Base-by-base conservation (phyloP, 2,329 filamentous ascomycete genomes). In the Penicillium sclerotigenum region DNA sequence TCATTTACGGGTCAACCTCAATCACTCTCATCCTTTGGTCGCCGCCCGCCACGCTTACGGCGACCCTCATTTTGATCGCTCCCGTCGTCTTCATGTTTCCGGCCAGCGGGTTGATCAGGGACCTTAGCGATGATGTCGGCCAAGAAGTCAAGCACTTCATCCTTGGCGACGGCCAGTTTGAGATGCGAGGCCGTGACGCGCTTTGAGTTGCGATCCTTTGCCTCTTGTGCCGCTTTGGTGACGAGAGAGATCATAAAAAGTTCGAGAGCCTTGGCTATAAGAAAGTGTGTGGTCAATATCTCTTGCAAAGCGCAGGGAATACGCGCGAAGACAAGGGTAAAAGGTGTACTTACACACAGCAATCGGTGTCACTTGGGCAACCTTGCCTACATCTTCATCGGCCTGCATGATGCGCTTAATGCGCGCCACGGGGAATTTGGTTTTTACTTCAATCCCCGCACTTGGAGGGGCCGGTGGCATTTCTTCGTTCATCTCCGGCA, bases 361-460 rank as follows among this genome's bases (percentile, higher is more conserved):
- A 54, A 96, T 95, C 16, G 93, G 93, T 0, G 94, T 97, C 59
- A 97, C 94, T 75, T 99, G 94, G 4, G 94, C 92, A 10, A 99
- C 94, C 77, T 99, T 99, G 59, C 94, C 94, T 0, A 99, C 92
- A 72, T 99, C 94, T 71, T 99, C 94, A 70, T 99, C 94, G 11
- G 93, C 93, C 77, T 99, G 94, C 94, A 99, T 97, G 68, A 99
- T 97, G 49, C 94, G 87, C 81, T 99, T 99, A 79, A 99, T 99
- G 59, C 94, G 84, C 14, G 94, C 94, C 31, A 96, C 96, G 1
- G 94, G 94, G 69, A 99, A 99, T 69, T 97, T 97, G 33, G 93
- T 97, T 75, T 86, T 90, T 66, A 99, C 91, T 41, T 91, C 74
- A 77, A 96, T 77, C 73, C 83, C 73, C 77, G 85, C 75, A 50